phyloP scores from a whole-genome alignment of 129 eudicot species.

The Flaveria ramosissima region DNA sequence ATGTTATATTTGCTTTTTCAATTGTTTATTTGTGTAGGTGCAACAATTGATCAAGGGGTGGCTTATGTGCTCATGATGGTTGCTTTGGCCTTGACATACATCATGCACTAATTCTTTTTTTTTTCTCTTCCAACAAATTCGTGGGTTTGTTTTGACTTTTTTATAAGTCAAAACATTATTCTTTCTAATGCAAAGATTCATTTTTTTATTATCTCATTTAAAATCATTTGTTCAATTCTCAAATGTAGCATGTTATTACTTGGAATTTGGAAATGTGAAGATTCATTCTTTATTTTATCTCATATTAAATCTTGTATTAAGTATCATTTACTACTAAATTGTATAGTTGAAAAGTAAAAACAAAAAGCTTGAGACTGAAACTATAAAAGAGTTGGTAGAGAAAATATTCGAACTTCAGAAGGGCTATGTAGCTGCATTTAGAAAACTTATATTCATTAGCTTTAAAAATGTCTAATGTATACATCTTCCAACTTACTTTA shows the following conservation, averaged over 20 bases:
- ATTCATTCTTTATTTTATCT: neutral
- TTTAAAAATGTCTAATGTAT: too few relatives aligned
- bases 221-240: conserved; percentile 9
- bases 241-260: neutral
- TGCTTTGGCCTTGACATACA: conserved; percentile 47
- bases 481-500: too few relatives aligned
- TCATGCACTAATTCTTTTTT: conserved; percentile 31
- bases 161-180: conserved; percentile 19
- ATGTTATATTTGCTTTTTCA: neutral
- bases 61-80: conserved; percentile 46
- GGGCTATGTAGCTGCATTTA: too few relatives aligned
- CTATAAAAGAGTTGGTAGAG: too few relatives aligned
- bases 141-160: conserved; percentile 23
- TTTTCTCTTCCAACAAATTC: conserved; percentile 14
- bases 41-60: conserved; percentile 46
- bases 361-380: too few relatives aligned
- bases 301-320: too few relatives aligned
- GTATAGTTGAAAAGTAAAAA: too few relatives aligned
- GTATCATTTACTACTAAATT: too few relatives aligned
- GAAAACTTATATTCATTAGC: too few relatives aligned
- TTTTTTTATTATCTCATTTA: neutral
- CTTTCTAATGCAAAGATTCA: conserved; percentile 32
- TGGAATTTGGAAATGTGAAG: neutral
- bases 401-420: too few relatives aligned
- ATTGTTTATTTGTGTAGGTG: conserved; percentile 25